Percentiles rank a stretch among this genome's conserved stretches.
Conservation (phyloP, 2,329 filamentous ascomycete genomes). For the Neoascochyta sp. region DNA sequence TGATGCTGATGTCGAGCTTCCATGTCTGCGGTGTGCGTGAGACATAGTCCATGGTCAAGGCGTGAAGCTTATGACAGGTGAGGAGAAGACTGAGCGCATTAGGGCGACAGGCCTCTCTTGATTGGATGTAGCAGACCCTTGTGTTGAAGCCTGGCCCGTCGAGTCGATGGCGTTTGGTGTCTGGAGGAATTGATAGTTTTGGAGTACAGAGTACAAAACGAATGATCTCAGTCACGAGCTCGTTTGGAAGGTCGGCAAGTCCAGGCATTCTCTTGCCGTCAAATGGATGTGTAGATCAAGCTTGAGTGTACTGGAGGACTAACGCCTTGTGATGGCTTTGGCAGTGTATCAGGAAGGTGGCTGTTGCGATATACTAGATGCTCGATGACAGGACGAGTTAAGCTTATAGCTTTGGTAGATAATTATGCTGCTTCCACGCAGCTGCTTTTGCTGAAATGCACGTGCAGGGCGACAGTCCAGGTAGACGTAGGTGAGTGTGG, state of each 20-base stretch:
- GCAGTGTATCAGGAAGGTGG: no score
- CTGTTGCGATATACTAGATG: no score
- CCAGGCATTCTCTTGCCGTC: no score
- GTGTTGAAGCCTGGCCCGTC: not conserved
- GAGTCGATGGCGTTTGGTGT: constrained; percentile 5
- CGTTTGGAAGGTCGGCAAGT: constrained; percentile 9
- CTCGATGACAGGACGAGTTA: no score
- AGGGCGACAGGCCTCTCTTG: not conserved
- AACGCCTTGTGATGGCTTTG: no score
- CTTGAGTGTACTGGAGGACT: no score
- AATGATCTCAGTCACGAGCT: constrained; percentile 11
- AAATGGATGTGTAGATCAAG: no score
- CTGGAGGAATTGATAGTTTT: not conserved
- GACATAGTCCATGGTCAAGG: constrained; percentile 5
- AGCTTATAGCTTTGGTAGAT: no score
- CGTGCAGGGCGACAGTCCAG: no score
- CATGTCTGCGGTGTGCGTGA: constrained; percentile 4
- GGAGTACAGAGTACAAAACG: constrained; percentile 2
- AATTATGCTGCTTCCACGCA: no score
- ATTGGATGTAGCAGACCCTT: constrained; percentile 5
- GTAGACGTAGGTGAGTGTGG: no score
- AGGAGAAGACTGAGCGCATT: constrained; percentile 6
- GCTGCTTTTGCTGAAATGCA: no score
- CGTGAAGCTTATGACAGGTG: constrained; percentile 2
- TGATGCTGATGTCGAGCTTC: constrained; percentile 10